Evolutionary conservation across 1,284 basidiomycete species (phyloP), one percentile per base, ranked within the genome.

Genomic region (Veloporphyrellus conicus): DNA sequence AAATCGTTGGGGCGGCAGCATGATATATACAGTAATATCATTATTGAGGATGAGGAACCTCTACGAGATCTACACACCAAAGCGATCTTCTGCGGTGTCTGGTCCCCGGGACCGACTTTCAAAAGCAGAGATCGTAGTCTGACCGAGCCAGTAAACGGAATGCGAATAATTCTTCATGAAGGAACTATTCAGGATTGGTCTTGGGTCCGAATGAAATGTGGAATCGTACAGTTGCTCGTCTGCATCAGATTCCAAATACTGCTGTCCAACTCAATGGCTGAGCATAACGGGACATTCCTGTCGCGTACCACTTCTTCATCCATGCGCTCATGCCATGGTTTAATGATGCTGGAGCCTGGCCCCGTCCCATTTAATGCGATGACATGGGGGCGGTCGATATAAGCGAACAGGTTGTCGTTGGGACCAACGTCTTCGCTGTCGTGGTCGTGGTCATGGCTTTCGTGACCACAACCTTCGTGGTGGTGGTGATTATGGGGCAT

Each of bases 91-190:
- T 74, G 67, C 7, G 87, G 87, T 0, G 87, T 88, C 54, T 84
- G 78, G 43, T 81, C 79, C 3, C 70, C 73, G 0, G 89, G 87
- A 7, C 88, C 87, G 2, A 84, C 72, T 66, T 90, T 90, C 50
- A 91, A 63, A 2, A 91, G 73, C 15, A 91, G 64, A 19, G 84
- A 77, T 25, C 83, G 81, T 31, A 91, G 74, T 58, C 84, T 87
- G 31, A 91, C 85, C 4, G 84, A 81, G 11, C 85, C 84, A 1
- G 84, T 89, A 61, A 91, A 91, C 1, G 89, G 89, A 27, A 91
- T 67, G 37, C 84, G 84, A 47, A 91, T 68, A 54, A 90, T 88
- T 61, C 86, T 89, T 54, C 18, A 43, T 32, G 45, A 44, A 45
- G 22, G 9, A 33, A 40, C 32, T 41, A 41, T 49, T 54, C 39